phyloP scores from a whole-genome alignment of 23 red algal genomes.

The Gracilaria gracilis region DNA sequence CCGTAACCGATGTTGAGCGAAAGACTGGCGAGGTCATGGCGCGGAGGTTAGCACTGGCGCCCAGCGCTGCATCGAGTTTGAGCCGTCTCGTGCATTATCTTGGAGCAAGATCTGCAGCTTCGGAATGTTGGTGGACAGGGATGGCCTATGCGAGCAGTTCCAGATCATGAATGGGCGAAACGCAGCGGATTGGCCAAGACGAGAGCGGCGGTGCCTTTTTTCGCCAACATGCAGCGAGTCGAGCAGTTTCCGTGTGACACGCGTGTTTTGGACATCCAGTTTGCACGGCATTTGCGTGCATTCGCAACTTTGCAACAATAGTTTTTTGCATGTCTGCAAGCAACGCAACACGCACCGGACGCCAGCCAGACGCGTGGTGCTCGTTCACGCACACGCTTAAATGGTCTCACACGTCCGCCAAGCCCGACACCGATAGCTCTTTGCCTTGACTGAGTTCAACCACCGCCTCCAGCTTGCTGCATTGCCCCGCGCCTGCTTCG shows the following conservation, averaged over 20 bases:
- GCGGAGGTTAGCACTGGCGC: neutral
- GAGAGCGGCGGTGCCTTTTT: neutral
- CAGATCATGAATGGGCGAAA: neutral
- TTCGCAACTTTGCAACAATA: neutral
- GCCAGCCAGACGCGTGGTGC: neutral
- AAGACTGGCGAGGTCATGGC: neutral
- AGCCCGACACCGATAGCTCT: neutral
- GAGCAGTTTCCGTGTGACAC: neutral
- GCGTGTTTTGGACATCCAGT: neutral
- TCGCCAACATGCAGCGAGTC: neutral
- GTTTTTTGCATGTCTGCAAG: neutral
- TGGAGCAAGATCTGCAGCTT: no score
- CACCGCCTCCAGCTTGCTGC: neutral
- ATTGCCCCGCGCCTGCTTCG: neutral
- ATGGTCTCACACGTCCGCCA: conserved; percentile 2
- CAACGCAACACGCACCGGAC: neutral
- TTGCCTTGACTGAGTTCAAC: neutral
- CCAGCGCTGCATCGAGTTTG: no score
- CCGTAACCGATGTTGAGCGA: neutral
- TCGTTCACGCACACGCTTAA: conserved; percentile 1
- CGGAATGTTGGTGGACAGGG: no score
- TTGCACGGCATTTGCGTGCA: conserved; percentile 16
- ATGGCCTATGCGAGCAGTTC: neutral
- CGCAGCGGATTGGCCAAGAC: neutral
- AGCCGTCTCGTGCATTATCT: no score